Base-by-base conservation (phyloP, 768 basidiomycete species). In the Macrolepiota dolichaula region DNA sequence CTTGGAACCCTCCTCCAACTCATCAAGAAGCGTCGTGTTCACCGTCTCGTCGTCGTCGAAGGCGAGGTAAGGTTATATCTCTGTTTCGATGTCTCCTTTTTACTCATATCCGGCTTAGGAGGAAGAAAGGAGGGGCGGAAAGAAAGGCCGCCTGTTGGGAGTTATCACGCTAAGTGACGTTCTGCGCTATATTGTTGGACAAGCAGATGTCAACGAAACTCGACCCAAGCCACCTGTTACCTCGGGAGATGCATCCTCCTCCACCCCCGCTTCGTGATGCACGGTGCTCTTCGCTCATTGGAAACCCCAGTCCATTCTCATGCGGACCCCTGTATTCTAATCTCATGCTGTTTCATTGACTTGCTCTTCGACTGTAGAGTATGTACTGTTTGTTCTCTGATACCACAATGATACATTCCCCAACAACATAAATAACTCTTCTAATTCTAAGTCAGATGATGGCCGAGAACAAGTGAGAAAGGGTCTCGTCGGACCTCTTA, bases 11-110 rank as follows among this genome's bases (percentile, higher is more conserved):
- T 98, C 6, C 82, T 99, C 51, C 87, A 92, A 66, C 84, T 97
- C 22, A 92, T 98, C 70, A 94, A 93, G 75, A 92, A 95, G 72
- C 87, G 95, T 29, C 81, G 97, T 35, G 93, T 97, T 13, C 97
- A 99, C 72, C 86, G 97, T 52, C 77, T 99, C 17, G 95, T 98
- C 1, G 95, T 98, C 2, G 94, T 98, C 15, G 94, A 96, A 76
- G 92, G 92, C 65, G 93, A 94, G 71, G 91, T 89, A 64, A 63
- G 82, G 74, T 42, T 4, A 32, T 4, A 13, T 36, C 55, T 19
- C 35, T n/a, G 25, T 52, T 2, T 52, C 51, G 32, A 24, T 54
- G 58, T 24, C 50, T 37, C 46, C 51, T 51, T n/a, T 55, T 27
- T 40, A 40, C 38, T 44, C 36, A 37, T 52, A 59, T 54, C 46